A percentile compares a stretch with the other conserved stretches of the same genome.
Conservation (phyloP, 768 basidiomycete genomes). For the Mycena amicta region DNA sequence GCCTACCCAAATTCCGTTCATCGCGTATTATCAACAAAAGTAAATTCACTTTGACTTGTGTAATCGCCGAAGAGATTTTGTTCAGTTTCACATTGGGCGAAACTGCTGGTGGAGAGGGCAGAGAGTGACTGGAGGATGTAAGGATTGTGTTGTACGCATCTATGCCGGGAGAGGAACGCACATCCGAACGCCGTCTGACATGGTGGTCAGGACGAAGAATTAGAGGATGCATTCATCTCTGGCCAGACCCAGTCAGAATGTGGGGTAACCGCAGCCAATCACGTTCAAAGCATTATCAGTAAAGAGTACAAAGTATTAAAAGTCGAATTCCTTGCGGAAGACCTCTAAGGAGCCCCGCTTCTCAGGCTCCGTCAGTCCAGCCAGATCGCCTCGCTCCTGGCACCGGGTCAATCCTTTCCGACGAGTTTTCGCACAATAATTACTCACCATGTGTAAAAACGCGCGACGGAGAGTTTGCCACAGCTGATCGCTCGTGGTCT, state of each 20-base stretch:
- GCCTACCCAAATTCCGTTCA: conserved; percentile 34
- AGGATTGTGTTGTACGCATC: no score
- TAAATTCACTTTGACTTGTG: conserved; percentile 82
- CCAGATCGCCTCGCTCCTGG: conserved; percentile 81
- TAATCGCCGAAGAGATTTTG: conserved; percentile 72
- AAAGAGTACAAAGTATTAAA: conserved; percentile 30
- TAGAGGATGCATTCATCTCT: no score
- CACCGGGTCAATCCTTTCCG: background rate
- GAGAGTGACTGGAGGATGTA: conserved; percentile 37
- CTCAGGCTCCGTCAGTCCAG: conserved; percentile 68
- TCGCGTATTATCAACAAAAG: no score
- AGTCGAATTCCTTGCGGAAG: conserved; percentile 88
- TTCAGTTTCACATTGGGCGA: conserved; percentile 55
- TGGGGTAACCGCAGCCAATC: conserved; percentile 12
- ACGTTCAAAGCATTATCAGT: background rate
- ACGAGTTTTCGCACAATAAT: background rate
- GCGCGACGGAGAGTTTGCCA: conserved; percentile 90
- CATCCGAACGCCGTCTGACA: conserved; percentile 58
- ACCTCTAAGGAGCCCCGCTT: conserved; percentile 63
- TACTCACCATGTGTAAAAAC: conserved; percentile 75
- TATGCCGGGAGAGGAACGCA: conserved; percentile 30
- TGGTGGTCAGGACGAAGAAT: background rate
- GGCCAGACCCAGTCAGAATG: no score
- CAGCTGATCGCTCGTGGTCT: conserved; percentile 78
- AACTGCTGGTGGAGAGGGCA: conserved; percentile 33